A percentile compares a stretch with the other conserved stretches of the same genome.
These are phyloP conservation scores for Sapria himalayana DNA, from an alignment of 345 rosid genomes.

Conservation along the genomic window DNA sequence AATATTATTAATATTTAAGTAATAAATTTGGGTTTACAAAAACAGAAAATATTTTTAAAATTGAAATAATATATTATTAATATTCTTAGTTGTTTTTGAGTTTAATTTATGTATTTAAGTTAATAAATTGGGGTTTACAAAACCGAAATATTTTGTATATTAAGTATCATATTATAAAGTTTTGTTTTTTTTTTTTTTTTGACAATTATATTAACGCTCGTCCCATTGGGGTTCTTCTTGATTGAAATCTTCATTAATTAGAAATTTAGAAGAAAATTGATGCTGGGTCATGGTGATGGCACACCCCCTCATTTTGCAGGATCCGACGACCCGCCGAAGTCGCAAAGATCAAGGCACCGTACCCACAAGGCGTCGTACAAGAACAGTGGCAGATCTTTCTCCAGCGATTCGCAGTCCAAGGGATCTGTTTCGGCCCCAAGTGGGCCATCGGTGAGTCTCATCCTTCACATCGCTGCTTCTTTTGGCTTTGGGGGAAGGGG, in stretches of 20 bases:
- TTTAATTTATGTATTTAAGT: neutral
- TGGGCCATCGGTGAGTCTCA: conserved; percentile 28
- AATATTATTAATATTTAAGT: neutral
- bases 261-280: neutral
- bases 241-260: conserved; percentile 8
- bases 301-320: conserved; percentile 20
- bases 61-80: too few species aligned
- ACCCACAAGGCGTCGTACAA: conserved; percentile 52
- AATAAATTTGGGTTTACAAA: neutral
- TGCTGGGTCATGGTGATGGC: neutral
- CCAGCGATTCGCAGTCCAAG: conserved; percentile 75
- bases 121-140: neutral
- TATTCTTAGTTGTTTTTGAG: neutral
- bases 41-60: neutral
- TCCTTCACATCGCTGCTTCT: conserved; percentile 1
- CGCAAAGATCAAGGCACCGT: conserved; percentile 60
- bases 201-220: conserved; percentile 21
- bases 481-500: too few species aligned
- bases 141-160: neutral
- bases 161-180: conserved; percentile 16
- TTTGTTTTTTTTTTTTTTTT: conserved; percentile 18
- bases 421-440: conserved; percentile 31
- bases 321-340: conserved; percentile 63
- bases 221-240: conserved; percentile 11
- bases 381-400: conserved; percentile 45